These are phyloP conservation scores for Turnera subulata DNA, from an alignment of 345 rosid species.

Conservation along the genomic window DNA sequence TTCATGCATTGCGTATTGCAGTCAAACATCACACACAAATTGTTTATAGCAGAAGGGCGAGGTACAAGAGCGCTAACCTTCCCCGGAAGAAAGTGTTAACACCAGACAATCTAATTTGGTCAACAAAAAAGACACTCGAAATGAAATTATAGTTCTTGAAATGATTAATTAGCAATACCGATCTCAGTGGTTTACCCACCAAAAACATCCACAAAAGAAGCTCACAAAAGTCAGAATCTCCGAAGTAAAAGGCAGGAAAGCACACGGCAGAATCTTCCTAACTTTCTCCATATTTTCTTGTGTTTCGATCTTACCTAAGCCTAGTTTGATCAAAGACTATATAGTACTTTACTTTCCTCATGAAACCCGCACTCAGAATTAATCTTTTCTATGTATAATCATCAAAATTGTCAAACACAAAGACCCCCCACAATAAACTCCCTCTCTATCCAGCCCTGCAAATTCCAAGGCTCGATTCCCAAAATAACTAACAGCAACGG, in stretches of 20 bases:
- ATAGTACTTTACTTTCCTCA: background rate
- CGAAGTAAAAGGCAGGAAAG: constrained; percentile 21
- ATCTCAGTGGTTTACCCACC: constrained; percentile 37
- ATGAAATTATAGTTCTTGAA: background rate
- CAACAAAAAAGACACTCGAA: constrained; percentile 32
- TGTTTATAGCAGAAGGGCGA: constrained; percentile 15
- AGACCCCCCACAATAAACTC: background rate
- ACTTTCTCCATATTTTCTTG: constrained; percentile 34
- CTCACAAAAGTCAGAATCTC: constrained; percentile 32
- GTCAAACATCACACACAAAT: background rate
- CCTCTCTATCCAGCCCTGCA: background rate
- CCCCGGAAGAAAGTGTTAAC: background rate
- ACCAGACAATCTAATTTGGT: constrained; percentile 34
- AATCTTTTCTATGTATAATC: background rate
- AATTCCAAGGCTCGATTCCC: constrained; percentile 10
- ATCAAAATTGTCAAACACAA: background rate
- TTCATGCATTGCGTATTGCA: constrained; percentile 1
- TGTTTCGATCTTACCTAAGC: constrained; percentile 14
- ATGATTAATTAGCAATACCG: background rate
- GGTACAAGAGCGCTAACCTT: background rate
- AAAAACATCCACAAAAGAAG: background rate
- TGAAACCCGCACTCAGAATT: background rate
- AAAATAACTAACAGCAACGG: background rate
- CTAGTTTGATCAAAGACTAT: background rate
- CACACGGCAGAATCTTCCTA: constrained; percentile 40